phyloP scores from a whole-genome alignment of 2,329 filamentous ascomycete species.

The Dothistroma septosporum region DNA sequence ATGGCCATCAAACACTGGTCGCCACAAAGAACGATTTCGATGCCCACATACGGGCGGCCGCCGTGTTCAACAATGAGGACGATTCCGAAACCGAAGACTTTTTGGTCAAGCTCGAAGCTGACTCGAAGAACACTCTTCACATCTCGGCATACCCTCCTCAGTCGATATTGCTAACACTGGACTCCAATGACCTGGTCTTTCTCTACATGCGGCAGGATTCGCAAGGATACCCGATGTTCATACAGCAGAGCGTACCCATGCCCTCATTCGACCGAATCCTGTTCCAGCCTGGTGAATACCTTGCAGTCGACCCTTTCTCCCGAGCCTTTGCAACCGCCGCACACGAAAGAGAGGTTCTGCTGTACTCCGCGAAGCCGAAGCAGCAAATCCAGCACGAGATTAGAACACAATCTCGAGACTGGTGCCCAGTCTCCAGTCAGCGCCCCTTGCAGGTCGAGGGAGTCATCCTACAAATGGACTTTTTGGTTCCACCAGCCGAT shows the following conservation, averaged over 20 bases:
- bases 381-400: conserved; percentile 50
- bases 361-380: conserved; percentile 65
- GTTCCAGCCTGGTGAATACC: conserved; percentile 57
- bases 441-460: conserved; percentile 54
- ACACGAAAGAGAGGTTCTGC: conserved; percentile 63
- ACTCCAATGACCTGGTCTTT: conserved; percentile 70
- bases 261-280: conserved; percentile 51
- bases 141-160: conserved; percentile 59
- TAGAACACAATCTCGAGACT: conserved; percentile 44
- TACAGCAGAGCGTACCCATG: conserved; percentile 56
- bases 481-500: conserved; percentile 66
- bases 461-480: conserved; percentile 80
- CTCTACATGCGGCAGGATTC: conserved; percentile 57
- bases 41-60: conserved; percentile 71
- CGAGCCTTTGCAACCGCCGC: conserved; percentile 65
- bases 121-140: conserved; percentile 16
- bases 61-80: conserved; percentile 57
- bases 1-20: conserved; percentile 71
- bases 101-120: conserved; percentile 26
- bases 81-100: conserved; percentile 38
- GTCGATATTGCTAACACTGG: conserved; percentile 70
- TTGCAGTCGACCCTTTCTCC: conserved; percentile 72
- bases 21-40: conserved; percentile 75
- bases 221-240: conserved; percentile 55
- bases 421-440: conserved; percentile 57